phyloP scores from a whole-genome alignment of 345 rosid genomes.

The Eucalyptus erythrocorys region DNA sequence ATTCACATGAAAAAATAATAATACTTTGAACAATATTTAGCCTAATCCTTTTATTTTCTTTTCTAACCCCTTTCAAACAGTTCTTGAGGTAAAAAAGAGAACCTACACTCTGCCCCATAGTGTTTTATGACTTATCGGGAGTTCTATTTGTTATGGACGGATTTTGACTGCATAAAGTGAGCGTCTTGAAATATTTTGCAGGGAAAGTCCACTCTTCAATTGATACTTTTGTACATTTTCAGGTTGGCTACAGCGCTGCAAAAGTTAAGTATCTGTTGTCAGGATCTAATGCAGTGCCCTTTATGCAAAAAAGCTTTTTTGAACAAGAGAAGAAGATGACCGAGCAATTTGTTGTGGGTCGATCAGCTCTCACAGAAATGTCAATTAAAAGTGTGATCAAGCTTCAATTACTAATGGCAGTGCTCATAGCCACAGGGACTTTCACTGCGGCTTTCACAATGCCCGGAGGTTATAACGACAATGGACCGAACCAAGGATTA shows the following conservation, averaged over 20 bases:
- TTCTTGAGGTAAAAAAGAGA: background rate
- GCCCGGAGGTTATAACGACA: background rate
- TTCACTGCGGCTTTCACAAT: background rate
- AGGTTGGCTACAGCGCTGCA: background rate
- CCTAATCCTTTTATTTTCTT: background rate
- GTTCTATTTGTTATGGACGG: background rate
- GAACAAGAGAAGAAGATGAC: background rate
- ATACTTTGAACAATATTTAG: background rate
- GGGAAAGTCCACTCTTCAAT: background rate
- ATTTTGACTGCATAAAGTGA: background rate
- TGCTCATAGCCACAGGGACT: background rate
- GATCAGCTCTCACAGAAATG: background rate
- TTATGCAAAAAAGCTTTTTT: accelerated
- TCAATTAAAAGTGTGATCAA: background rate
- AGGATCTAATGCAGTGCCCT: background rate
- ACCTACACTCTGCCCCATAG: background rate
- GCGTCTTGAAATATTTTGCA: background rate
- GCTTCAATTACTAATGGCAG: background rate
- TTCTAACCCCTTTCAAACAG: background rate
- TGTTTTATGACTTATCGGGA: background rate
- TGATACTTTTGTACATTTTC: background rate
- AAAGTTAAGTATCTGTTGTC: background rate
- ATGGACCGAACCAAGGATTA: background rate
- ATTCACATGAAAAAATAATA: no score
- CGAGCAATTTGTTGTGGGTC: background rate